Evolutionary conservation across 306 rosid genomes (phyloP), one percentile per base, ranked within the genome.

Genomic region (Senna tora): DNA sequence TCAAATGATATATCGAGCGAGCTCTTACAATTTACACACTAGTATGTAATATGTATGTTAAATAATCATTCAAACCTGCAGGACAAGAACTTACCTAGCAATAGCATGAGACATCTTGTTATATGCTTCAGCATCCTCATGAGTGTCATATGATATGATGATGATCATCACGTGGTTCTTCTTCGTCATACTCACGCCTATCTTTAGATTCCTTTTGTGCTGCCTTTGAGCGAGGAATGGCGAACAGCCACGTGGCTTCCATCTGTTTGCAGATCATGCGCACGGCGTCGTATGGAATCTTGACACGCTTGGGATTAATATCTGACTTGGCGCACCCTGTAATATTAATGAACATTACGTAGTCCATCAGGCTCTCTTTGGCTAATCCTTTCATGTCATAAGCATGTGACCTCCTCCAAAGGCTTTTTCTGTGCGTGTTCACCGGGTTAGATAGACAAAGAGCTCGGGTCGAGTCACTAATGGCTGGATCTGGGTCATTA

Each of bases 371-470:
- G 66, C 96, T 87, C 81, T 89, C 96, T 58, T 80, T 87, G 4
- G 88, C 84, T 86, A 89, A 75, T 45, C 92, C 90, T 75, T 85
- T 87, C 87, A 87, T 85, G 79, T 89, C 92, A 75, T 89, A 89
- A 38, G 92, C 96, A 41, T 83, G 92, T 14, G 96, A 85, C 64
- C 96, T 89, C 25, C 87, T 87, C 96, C 96, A 85, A 17, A 87
- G 86, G 66, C 92, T 85, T 64, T 81, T 89, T 0, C 69, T 36
- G 39, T 89, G 88, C 8, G 86, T 56, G 75, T 89, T 89, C 10
- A 83, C 25, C 9, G 90, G 90, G 47, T 28, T 63, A 0, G 84
- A 83, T 6, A 89, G 80, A 62, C 92, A 89, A 39, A 89, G 92
- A 25, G 96, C 96, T 52, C 88, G 74, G 1, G 92, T 89, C 0